These are phyloP conservation scores for Tetrapisispora taiwanensis DNA, from an alignment of 805 yeast genomes.

Conservation along the genomic window DNA sequence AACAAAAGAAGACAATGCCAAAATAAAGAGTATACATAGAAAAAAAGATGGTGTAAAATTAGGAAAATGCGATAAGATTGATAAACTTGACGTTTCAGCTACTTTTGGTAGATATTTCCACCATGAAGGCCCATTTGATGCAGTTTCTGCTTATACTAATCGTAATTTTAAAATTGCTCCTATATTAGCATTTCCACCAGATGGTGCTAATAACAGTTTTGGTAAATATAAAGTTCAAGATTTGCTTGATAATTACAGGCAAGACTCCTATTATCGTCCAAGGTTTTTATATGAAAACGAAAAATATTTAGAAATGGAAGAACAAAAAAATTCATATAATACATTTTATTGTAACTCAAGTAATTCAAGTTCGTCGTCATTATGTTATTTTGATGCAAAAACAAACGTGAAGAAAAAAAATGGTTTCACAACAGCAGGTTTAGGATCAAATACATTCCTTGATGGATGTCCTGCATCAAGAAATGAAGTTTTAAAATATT, in stretches of 20 bases:
- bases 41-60: constrained; percentile 12
- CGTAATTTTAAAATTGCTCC: constrained; percentile 72
- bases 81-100: constrained; percentile 91
- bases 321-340: not conserved
- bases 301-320: not conserved
- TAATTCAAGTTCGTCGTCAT: not conserved
- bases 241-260: not conserved
- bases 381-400: constrained; percentile 2
- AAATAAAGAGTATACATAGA: constrained; percentile 24
- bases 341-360: not conserved
- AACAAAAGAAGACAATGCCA: constrained; percentile 15
- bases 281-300: constrained; percentile 20
- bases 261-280: not conserved
- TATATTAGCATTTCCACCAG: constrained; percentile 87
- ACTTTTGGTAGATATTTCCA: constrained; percentile 91
- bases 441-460: constrained; percentile 84
- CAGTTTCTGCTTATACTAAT: constrained; percentile 94
- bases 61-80: constrained; percentile 83
- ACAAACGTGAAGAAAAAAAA: constrained; percentile 65
- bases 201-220: constrained; percentile 64
- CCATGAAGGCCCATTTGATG: constrained; percentile 98
- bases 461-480: constrained; percentile 90
- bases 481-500: not conserved
- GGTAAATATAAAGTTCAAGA: constrained; percentile 40
- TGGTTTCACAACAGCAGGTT: constrained; percentile 80